phyloP scores from a whole-genome alignment of 768 basidiomycete genomes.

The Suillus americanus region DNA sequence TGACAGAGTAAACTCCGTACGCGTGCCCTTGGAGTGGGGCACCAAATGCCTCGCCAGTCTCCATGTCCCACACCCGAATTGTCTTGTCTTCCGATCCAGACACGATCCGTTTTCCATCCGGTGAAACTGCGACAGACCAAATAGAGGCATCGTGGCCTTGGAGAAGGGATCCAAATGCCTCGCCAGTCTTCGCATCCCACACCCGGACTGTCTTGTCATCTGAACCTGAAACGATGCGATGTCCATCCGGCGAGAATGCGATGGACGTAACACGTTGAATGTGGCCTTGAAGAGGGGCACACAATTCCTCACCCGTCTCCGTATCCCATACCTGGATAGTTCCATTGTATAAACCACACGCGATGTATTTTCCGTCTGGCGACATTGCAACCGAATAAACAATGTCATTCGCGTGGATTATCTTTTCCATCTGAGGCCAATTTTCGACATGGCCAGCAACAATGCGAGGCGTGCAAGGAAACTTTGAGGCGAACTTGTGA shows the following conservation, averaged over 20 bases:
- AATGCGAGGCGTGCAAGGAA: background rate
- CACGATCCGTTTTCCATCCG: background rate
- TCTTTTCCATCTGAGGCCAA: constrained; percentile 3
- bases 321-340: no score
- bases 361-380: no score
- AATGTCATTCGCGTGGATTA: rapidly evolving
- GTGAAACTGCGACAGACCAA: background rate
- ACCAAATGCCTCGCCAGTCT: background rate
- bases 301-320: no score
- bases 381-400: background rate
- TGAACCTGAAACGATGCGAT: constrained; percentile 9
- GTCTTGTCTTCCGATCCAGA: background rate
- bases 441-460: background rate
- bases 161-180: constrained; percentile 15
- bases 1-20: background rate
- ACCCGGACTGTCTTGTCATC: constrained; percentile 1
- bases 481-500: constrained; percentile 15
- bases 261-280: background rate
- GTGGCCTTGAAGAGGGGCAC: background rate
- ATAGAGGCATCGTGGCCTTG: background rate
- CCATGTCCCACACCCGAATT: constrained; percentile 12
- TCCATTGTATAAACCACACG: no score
- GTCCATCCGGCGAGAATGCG: background rate
- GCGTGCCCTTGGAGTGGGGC: background rate
- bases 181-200: constrained; percentile 17